These are phyloP conservation scores for Luzula sylvatica DNA, from an alignment of 176 grass and related monocot genomes.

Conservation along the genomic window DNA sequence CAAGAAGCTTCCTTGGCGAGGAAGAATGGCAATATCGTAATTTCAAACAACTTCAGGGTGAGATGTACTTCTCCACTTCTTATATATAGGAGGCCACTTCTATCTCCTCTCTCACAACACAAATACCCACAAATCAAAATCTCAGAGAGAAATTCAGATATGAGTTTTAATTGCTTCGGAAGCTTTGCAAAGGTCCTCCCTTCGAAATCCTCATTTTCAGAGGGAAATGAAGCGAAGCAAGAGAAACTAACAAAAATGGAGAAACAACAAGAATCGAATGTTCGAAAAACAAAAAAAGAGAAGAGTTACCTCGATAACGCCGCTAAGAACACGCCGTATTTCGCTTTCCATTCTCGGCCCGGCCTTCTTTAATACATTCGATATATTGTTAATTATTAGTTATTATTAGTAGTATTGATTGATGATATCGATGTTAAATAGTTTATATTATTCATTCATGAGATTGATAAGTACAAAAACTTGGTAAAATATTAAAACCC, in stretches of 20 bases:
- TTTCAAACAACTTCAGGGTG: too few relatives aligned
- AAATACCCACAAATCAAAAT: too few relatives aligned
- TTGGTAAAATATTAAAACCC: too few relatives aligned
- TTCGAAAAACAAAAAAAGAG: slow-evolving; percentile 2
- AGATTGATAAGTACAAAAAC: background rate
- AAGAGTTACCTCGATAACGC: slow-evolving; percentile 3
- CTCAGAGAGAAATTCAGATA: background rate
- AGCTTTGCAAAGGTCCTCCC: slow-evolving; percentile 6
- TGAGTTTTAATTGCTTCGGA: slow-evolving; percentile 11
- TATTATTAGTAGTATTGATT: too few relatives aligned
- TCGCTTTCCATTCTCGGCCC: slow-evolving; percentile 7
- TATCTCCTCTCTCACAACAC: too few relatives aligned
- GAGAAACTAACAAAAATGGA: background rate
- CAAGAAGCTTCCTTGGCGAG: too few relatives aligned
- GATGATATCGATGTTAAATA: too few relatives aligned
- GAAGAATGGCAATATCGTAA: too few relatives aligned
- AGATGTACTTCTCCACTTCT: too few relatives aligned
- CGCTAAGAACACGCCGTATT: slow-evolving; percentile 4
- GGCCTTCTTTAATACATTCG: background rate
- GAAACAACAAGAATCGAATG: background rate
- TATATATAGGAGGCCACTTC: too few relatives aligned
- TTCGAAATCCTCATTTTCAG: background rate
- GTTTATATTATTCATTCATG: too few relatives aligned
- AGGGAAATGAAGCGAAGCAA: slow-evolving; percentile 2
- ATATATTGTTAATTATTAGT: background rate